Conservation (phyloP, 371 early-diverging fungal genomes). For the Mucor piriformis region DNA sequence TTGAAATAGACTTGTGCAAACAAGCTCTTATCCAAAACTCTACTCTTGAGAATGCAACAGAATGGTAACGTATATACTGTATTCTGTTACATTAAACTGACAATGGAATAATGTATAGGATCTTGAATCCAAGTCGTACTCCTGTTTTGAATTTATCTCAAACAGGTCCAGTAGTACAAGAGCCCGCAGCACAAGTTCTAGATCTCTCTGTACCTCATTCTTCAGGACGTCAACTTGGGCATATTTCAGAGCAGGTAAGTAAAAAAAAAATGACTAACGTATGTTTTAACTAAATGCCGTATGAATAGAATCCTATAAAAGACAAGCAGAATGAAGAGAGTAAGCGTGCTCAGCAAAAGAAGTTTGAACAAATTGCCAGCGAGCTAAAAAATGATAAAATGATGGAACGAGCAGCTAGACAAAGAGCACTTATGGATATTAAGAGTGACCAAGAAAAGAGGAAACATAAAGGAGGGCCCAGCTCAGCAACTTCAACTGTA, state of each 20-base stretch:
- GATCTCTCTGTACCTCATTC: not conserved
- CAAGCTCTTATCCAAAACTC: constrained; percentile 26
- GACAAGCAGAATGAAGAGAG: constrained; percentile 1
- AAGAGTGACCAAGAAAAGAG: constrained; percentile 31
- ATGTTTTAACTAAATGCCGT: too few species aligned
- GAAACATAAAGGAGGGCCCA: not conserved
- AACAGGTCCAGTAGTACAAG: not conserved
- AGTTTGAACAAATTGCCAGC: constrained; percentile 6
- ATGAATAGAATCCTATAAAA: not conserved
- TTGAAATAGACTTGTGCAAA: constrained; percentile 35
- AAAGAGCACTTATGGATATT: constrained; percentile 27
- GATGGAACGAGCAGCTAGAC: constrained; percentile 24
- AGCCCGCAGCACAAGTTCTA: not conserved
- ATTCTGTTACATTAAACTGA: too few species aligned
- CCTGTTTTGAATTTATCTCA: not conserved
- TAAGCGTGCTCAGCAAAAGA: constrained; percentile 4
- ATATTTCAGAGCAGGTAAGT: not conserved
- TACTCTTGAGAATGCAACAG: constrained; percentile 37
- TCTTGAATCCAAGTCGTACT: constrained; percentile 8
- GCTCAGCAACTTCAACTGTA: not conserved
- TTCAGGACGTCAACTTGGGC: not conserved
- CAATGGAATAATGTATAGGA: not conserved
- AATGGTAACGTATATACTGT: constrained; percentile 25
- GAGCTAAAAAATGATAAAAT: constrained; percentile 9
- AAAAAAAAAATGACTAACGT: not conserved